Evolutionary conservation across 495 filamentous ascomycete genomes (phyloP), one percentile per base, ranked within the genome.

Genomic region (Penicillium ochrochloron): DNA sequence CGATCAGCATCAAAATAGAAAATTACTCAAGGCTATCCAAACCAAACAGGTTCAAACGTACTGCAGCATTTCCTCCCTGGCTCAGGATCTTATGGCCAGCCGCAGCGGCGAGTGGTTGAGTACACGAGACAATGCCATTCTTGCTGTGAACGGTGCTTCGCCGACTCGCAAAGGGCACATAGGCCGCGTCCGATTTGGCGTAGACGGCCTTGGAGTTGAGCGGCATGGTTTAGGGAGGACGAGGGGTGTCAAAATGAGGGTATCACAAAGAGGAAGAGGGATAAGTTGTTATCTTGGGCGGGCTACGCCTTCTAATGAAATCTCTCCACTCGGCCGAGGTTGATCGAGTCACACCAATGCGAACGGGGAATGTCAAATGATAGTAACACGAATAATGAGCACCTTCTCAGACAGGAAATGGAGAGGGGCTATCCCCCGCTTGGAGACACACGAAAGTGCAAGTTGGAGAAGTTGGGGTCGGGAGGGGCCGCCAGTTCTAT

Each of bases 111-210:
- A 99, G 82, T 9, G 95, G 92, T 77, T 99, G 95, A 2, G 92
- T 92, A 71, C 91, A 96, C 33, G 94, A 84, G 57, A 99, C 89
- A 51, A 99, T 97, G 37, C 93, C 95, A 74, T 96, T 90, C 19
- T 90, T 91, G 74, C 93, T 97, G 73, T 98, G 93, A 9, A 98
- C 91, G 35, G 93, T 91, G 66, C 93, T 97, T 65, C 95, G 86
- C 42, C 95, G 88, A 72, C 92, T 94, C 11, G 93, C 81, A 75
- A 93, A 97, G 48, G 87, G 84, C 63, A 85, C 80, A 33, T 77
- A 86, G 41, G 84, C 84, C 23, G 84, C 84, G 51, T 90, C 83
- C 35, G 79, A 73, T 59, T 86, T 81, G 52, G 89, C 85, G 71
- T 88, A 93, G 33, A 94, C 73, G 37, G 86, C 84, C 60, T 76